Conservation (phyloP, 495 filamentous ascomycete genomes). For the Hypoxylon intermedium region DNA sequence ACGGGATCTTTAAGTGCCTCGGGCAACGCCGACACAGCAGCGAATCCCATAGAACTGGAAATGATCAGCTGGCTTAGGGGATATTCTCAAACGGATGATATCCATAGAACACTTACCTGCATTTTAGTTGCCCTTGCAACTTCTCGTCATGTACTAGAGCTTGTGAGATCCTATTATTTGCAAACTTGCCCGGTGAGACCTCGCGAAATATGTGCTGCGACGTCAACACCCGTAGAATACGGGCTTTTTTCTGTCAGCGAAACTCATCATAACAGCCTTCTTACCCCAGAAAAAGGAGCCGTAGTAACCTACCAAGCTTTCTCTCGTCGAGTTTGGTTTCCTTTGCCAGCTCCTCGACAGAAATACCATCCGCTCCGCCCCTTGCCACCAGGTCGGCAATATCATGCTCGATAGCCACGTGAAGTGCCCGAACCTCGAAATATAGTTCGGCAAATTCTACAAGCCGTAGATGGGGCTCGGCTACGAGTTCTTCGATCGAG, state of each 20-base stretch:
- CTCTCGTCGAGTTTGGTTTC: conserved; percentile 37
- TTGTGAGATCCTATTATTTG: conserved; percentile 42
- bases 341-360: conserved; percentile 33
- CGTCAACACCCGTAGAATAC: conserved; percentile 26
- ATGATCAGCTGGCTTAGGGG: not conserved
- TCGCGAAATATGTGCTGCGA: conserved; percentile 36
- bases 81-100: not conserved
- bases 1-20: conserved; percentile 41
- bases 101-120: conserved; percentile 38
- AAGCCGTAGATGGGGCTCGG: conserved; percentile 39
- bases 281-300: not conserved
- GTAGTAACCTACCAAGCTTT: conserved; percentile 35
- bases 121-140: conserved; percentile 32
- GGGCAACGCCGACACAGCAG: conserved; percentile 43
- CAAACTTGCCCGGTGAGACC: conserved; percentile 25
- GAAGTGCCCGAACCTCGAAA: conserved; percentile 43
- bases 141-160: conserved; percentile 42
- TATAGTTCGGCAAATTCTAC: conserved; percentile 43
- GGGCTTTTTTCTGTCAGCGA: conserved; percentile 21
- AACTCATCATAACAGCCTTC: not conserved
- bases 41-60: conserved; percentile 32
- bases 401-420: conserved; percentile 43
- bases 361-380: conserved; percentile 34
- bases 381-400: conserved; percentile 39
- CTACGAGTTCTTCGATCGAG: conserved; percentile 41